These are phyloP conservation scores for Truncatella angustata DNA, from an alignment of 2,329 filamentous ascomycete genomes.

Conservation along the genomic window DNA sequence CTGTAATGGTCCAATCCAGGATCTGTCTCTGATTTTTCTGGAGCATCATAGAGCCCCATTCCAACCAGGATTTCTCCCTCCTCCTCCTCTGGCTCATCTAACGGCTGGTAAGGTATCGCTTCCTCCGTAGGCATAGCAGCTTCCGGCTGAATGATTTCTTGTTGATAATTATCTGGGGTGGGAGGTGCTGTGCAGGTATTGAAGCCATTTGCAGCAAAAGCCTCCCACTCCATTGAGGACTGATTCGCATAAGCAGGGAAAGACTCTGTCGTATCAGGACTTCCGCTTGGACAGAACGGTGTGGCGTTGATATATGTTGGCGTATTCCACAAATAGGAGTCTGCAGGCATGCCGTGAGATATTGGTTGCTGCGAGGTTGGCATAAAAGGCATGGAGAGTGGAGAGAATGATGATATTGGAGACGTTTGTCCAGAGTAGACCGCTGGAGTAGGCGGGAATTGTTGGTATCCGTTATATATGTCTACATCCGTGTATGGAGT, in stretches of 20 bases:
- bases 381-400: slow-evolving; percentile 47
- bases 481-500: slow-evolving; percentile 41
- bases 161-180: slow-evolving; percentile 58
- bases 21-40: slow-evolving; percentile 53
- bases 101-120: slow-evolving; percentile 44
- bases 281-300: slow-evolving; percentile 21
- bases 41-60: slow-evolving; percentile 77
- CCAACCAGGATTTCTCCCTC: slow-evolving; percentile 74
- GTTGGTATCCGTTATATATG: slow-evolving; percentile 37
- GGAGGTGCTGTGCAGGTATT: slow-evolving; percentile 51
- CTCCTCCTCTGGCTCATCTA: slow-evolving; percentile 52
- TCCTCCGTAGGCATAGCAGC: slow-evolving; percentile 47
- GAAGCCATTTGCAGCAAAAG: slow-evolving; percentile 43
- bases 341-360: slow-evolving; percentile 37
- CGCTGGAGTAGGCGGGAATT: slow-evolving; percentile 50
- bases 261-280: slow-evolving; percentile 26
- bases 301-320: slow-evolving; percentile 30
- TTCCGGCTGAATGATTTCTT: slow-evolving; percentile 47
- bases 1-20: slow-evolving; percentile 53
- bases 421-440: slow-evolving; percentile 59
- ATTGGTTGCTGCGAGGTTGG: slow-evolving; percentile 28
- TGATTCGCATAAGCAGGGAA: slow-evolving; percentile 28
- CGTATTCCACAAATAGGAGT: slow-evolving; percentile 32
- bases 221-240: slow-evolving; percentile 40
- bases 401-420: slow-evolving; percentile 53